phyloP scores from a whole-genome alignment of 2,329 filamentous ascomycete genomes.

The Didymella arachidicola region DNA sequence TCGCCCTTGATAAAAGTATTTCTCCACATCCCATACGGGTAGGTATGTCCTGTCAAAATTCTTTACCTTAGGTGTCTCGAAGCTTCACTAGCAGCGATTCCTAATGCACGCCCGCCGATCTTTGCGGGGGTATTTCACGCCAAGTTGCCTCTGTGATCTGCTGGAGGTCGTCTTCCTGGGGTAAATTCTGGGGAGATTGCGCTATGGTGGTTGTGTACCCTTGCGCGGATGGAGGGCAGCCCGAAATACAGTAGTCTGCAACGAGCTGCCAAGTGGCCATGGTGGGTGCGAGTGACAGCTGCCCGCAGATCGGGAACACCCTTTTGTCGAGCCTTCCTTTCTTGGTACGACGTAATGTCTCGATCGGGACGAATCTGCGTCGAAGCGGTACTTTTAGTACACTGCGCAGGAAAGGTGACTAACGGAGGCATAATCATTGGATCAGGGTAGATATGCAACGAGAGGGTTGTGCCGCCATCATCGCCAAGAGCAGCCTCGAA shows the following conservation, averaged over 20 bases:
- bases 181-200: constrained; percentile 1
- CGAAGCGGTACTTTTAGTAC: constrained; percentile 2
- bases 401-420: not conserved
- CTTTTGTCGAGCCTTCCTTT: constrained; percentile 1
- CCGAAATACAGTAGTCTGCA: constrained; percentile 3
- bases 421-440: constrained; percentile 6
- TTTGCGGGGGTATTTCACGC: constrained; percentile 5
- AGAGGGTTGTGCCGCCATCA: constrained; percentile 1
- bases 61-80: not conserved
- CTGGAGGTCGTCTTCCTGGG: not conserved
- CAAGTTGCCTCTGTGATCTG: not conserved
- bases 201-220: not conserved
- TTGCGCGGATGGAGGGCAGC: constrained; percentile 3
- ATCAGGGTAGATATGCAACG: not conserved
- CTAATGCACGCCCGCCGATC: constrained; percentile 3
- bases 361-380: constrained; percentile 5
- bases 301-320: not conserved
- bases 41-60: not conserved
- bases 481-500: constrained; percentile 2
- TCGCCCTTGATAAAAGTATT: constrained; percentile 4
- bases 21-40: not conserved
- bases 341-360: constrained; percentile 8
- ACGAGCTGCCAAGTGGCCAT: constrained; percentile 6
- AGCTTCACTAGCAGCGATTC: not conserved
- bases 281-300: not conserved